Evolutionary conservation across 2,329 filamentous ascomycete species (phyloP).

Genomic region (Plectosphaerella sp.): DNA sequence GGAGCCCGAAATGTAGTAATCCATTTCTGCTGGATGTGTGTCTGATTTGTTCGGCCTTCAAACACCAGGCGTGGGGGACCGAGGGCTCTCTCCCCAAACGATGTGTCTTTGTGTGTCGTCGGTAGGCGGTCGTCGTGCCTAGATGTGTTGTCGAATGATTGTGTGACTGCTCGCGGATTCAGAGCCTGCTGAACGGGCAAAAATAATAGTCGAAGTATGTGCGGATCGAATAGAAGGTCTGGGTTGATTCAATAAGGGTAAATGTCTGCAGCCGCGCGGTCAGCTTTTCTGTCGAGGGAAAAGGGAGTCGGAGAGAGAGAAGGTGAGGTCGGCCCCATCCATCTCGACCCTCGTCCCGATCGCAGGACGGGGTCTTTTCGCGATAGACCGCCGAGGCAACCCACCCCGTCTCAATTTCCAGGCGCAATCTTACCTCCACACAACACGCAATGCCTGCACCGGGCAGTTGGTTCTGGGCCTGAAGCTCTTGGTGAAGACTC

Average conservation of each 20-base stretch:
- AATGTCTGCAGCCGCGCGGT: not conserved
- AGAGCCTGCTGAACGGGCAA: slow-evolving; percentile 50
- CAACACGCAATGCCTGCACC: slow-evolving; percentile 12
- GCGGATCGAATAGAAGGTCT: not conserved
- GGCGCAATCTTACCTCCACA: slow-evolving; percentile 8
- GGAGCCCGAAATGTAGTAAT: slow-evolving; percentile 24
- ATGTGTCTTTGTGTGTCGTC: slow-evolving; percentile 8
- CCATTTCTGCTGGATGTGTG: slow-evolving; percentile 20
- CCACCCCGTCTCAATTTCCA: not conserved
- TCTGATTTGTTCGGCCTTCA: not conserved
- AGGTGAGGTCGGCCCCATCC: slow-evolving; percentile 5
- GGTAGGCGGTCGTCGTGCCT: too few relatives aligned
- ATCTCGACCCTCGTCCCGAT: too few relatives aligned
- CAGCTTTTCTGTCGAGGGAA: slow-evolving; percentile 3
- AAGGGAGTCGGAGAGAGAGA: slow-evolving; percentile 13
- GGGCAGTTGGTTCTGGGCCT: slow-evolving; percentile 6
- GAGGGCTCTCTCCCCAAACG: slow-evolving; percentile 11
- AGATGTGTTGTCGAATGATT: not conserved
- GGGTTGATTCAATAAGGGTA: not conserved
- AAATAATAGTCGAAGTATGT: slow-evolving; percentile 11
- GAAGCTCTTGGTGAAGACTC: not conserved
- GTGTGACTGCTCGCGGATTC: slow-evolving; percentile 27
- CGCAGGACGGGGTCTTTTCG: too few relatives aligned
- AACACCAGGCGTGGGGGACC: not conserved
- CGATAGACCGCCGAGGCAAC: not conserved